These are phyloP conservation scores for Fusarium haematococcum DNA, from an alignment of 2,329 filamentous ascomycete genomes.

Conservation along the genomic window DNA sequence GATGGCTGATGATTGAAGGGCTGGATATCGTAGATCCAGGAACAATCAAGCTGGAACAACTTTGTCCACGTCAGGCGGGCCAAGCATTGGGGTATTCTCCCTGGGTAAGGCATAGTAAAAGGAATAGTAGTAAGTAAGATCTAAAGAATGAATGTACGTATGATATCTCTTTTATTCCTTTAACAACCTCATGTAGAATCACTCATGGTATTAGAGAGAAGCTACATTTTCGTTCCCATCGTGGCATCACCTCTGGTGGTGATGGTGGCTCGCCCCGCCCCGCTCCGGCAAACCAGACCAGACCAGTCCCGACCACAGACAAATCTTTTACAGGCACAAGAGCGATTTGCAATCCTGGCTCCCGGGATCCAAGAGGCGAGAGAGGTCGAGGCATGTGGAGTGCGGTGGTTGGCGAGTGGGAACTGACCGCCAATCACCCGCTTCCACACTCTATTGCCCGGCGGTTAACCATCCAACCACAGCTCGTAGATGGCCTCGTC, in stretches of 20 bases:
- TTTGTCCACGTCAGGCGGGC: background rate
- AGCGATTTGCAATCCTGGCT: constrained; percentile 23
- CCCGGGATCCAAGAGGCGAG: constrained; percentile 16
- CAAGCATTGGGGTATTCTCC: background rate
- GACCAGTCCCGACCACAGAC: constrained; percentile 16
- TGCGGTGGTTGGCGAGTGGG: constrained; percentile 33
- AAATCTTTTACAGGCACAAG: constrained; percentile 9
- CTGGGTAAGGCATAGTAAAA: background rate
- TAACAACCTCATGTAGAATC: background rate
- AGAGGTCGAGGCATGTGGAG: constrained; percentile 28
- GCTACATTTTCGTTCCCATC: background rate
- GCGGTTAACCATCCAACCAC: constrained; percentile 62
- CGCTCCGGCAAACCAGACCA: constrained; percentile 9
- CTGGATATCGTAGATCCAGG: constrained; percentile 24
- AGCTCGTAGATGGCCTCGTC: constrained; percentile 37
- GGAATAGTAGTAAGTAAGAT: background rate
- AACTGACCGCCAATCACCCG: constrained; percentile 37
- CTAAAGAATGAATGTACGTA: background rate
- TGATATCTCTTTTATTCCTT: background rate
- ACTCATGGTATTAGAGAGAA: background rate
- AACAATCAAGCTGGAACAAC: constrained; percentile 24
- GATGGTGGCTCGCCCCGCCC: constrained; percentile 33
- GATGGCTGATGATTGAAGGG: constrained; percentile 17
- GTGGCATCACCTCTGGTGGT: constrained; percentile 9
- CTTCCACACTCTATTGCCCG: constrained; percentile 39